phyloP scores from a whole-genome alignment of 73 alveolate species.

The Tetrahymena malaccensis region DNA sequence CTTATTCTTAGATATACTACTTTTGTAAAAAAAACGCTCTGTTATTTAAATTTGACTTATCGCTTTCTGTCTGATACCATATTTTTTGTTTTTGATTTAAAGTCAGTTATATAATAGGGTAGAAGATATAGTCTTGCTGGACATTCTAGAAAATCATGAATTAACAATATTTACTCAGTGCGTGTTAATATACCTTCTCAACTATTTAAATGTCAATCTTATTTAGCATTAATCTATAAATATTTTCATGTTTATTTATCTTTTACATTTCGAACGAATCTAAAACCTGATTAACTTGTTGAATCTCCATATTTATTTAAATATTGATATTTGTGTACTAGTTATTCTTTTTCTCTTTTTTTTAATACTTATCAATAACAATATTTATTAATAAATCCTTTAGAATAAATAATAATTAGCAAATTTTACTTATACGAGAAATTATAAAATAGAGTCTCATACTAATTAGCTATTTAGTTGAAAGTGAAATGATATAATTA shows the following conservation, averaged over 20 bases:
- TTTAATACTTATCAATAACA: too few species aligned
- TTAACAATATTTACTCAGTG: background rate
- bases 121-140: too few species aligned
- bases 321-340: background rate
- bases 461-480: too few species aligned
- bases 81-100: background rate
- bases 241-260: background rate
- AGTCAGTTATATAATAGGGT: background rate
- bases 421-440: too few species aligned
- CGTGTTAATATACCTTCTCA: background rate
- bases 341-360: background rate
- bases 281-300: background rate
- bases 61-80: background rate
- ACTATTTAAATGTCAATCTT: background rate
- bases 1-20: background rate
- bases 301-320: background rate
- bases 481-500: too few species aligned
- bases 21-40: too few species aligned
- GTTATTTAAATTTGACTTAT: too few species aligned
- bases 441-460: too few species aligned
- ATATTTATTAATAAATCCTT: too few species aligned
- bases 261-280: background rate
- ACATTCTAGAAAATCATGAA: background rate
- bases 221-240: too few species aligned
- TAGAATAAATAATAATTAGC: too few species aligned